A percentile compares a stretch with the other conserved stretches of the same genome.
Evolutionary conservation across 2,329 filamentous ascomycete genomes (phyloP).

Genomic region (Fusarium sarcochroum): DNA sequence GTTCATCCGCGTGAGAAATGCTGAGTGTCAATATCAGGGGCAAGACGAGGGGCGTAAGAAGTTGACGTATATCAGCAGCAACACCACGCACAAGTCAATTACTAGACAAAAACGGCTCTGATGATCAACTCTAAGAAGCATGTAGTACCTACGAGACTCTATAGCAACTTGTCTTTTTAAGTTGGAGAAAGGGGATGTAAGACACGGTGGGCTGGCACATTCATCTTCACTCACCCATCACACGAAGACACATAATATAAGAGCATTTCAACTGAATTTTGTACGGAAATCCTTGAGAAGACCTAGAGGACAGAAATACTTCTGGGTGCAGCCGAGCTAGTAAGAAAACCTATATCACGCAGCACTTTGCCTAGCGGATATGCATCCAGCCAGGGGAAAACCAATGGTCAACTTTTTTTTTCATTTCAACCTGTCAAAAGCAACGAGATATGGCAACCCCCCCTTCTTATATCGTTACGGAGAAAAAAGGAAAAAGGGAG

Average conservation of each 20-base stretch:
- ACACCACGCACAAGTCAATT: neutral
- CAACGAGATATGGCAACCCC: slow-evolving; percentile 47
- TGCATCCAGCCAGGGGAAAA: slow-evolving; percentile 45
- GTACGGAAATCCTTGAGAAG: slow-evolving; percentile 51
- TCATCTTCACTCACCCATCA: slow-evolving; percentile 9
- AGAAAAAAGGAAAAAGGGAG: slow-evolving; percentile 21
- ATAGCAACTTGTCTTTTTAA: neutral
- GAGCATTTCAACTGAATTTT: slow-evolving; percentile 50
- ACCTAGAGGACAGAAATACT: slow-evolving; percentile 51
- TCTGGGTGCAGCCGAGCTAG: slow-evolving; percentile 47
- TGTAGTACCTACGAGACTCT: neutral
- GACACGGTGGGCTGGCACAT: neutral
- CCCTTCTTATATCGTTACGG: slow-evolving; percentile 34
- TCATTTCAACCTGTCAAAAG: slow-evolving; percentile 52
- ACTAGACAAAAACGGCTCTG: neutral
- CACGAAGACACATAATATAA: slow-evolving; percentile 14
- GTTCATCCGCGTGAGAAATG: neutral
- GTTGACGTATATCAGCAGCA: too few relatives aligned
- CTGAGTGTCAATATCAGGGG: neutral
- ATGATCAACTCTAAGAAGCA: neutral
- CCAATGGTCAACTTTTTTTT: slow-evolving; percentile 52
- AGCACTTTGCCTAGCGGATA: slow-evolving; percentile 35
- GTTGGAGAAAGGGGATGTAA: neutral
- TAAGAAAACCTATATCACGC: slow-evolving; percentile 39
- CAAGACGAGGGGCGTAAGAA: neutral